These are phyloP conservation scores for Hemisphaericaspora xylofermentans DNA, from an alignment of 1,139 yeast genomes.

Conservation along the genomic window DNA sequence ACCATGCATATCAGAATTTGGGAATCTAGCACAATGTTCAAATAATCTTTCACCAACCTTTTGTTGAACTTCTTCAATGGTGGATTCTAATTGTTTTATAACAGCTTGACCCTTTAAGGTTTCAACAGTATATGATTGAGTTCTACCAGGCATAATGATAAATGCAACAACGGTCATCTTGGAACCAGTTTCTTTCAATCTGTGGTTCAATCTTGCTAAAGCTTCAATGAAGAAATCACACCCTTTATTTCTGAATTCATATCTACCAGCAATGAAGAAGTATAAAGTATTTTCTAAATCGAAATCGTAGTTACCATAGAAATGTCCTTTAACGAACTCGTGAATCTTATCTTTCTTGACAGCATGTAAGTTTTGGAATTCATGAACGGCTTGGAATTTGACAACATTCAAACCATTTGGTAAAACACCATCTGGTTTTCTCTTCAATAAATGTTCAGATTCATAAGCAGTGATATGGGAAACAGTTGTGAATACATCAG, in stretches of 20 bases:
- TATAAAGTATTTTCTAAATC: conserved; percentile 91
- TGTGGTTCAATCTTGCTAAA: conserved; percentile 86
- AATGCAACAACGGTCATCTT: conserved; percentile 96
- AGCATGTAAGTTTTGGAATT: conserved; percentile 95
- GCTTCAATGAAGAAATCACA: conserved; percentile 94
- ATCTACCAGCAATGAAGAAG: conserved; percentile 95
- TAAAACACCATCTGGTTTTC: conserved; percentile 96
- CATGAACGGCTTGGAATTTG: conserved; percentile 96
- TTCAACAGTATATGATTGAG: conserved; percentile 92
- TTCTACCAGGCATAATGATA: conserved; percentile 96
- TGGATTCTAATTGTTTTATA: conserved; percentile 82
- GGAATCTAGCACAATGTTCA: conserved; percentile 86
- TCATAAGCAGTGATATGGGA: conserved; percentile 96
- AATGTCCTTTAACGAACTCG: conserved; percentile 94
- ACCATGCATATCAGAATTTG: conserved; percentile 57
- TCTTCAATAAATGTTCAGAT: conserved; percentile 85
- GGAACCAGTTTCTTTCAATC: conserved; percentile 76
- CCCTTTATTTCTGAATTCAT: conserved; percentile 95
- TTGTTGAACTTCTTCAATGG: conserved; percentile 85
- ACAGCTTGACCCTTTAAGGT: conserved; percentile 97
- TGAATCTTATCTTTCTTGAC: conserved; percentile 86
- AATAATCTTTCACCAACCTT: conserved; percentile 85
- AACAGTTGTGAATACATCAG: conserved; percentile 97
- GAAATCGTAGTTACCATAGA: conserved; percentile 94
- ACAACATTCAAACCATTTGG: conserved; percentile 96